Evolutionary conservation across 2,329 filamentous ascomycete genomes (phyloP), one percentile per base, ranked within the genome.

Genomic region (Monilinia fructicola): DNA sequence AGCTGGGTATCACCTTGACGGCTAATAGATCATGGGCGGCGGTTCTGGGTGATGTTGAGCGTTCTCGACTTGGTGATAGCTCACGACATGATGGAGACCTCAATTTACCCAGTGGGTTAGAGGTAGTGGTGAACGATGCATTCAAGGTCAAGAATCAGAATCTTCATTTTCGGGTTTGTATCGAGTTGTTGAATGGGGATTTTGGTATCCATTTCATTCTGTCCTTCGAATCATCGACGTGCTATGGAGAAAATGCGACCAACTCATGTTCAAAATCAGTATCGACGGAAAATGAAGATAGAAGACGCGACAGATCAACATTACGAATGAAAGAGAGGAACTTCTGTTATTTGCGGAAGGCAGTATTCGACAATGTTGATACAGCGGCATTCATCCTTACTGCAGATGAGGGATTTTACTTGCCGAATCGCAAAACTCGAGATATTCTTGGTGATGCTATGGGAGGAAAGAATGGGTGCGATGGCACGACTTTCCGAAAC

Each of bases 361-460:
- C 69, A 14, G 64, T 74, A 1, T 73, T 74, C 28, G 71, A 73
- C 31, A 71, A 67, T 40, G 66, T 62, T 48, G 50, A 67, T n/a
- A 64, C 56, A 0, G 52, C 63, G 5, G 69, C 64, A 6, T 73
- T 69, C 48, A 64, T 73, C 31, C 28, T 72, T 9, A 69, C 68
- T n/a, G 64, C 54, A 7, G 71, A 73, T 40, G 71, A 67, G n/a
- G 50, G 69, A 16, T 69, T 67, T 35, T 72, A 73, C 26, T 48
- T 71, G 6, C 46, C 66, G 11, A 73, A 73, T 50, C 69, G 56
- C 16, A 71, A 70, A n/a, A 28, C 54, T 9, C 55, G 66, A 63
- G 65, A 69, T 14, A 16, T 69, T 21, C 21, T 72, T 9, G 70
- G 70, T 18, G 56, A 72, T 52, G 44, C 68, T 2, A 68, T 73